Evolutionary conservation across 805 yeast species (phyloP).

Genomic region (Metschnikowia reukaufii): DNA sequence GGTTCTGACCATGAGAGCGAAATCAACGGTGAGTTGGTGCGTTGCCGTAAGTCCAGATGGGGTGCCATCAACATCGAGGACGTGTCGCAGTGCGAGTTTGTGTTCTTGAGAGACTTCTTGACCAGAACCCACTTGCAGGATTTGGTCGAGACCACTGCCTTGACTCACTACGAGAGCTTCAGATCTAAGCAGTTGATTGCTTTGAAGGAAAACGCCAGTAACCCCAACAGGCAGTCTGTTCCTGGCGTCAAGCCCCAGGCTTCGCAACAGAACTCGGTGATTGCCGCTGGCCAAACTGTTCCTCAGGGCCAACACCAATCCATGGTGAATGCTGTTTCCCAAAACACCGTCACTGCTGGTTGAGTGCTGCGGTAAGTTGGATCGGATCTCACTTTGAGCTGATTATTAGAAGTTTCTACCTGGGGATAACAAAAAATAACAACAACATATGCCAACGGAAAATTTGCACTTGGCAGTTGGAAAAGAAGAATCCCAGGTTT

Average conservation of each 20-base stretch:
- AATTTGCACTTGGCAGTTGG: too few relatives aligned
- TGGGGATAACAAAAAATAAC: too few relatives aligned
- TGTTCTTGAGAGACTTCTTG: constrained; percentile 87
- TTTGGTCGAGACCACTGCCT: constrained; percentile 87
- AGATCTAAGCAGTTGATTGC: constrained; percentile 93
- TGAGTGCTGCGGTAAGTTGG: neutral
- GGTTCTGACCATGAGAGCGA: constrained; percentile 82
- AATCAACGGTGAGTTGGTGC: constrained; percentile 73
- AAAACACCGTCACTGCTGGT: constrained; percentile 16
- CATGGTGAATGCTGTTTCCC: constrained; percentile 21
- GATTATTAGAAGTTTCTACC: neutral
- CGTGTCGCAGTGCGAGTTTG: constrained; percentile 93
- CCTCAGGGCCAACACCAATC: constrained; percentile 11
- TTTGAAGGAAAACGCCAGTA: constrained; percentile 82
- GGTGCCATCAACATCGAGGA: constrained; percentile 93
- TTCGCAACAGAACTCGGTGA: constrained; percentile 7
- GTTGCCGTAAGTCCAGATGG: constrained; percentile 93
- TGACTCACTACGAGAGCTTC: constrained; percentile 87
- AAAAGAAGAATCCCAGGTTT: neutral
- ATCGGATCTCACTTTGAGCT: neutral
- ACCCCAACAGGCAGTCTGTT: constrained; percentile 39
- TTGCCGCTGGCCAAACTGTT: constrained; percentile 4
- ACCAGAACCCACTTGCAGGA: constrained; percentile 96
- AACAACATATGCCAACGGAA: too few relatives aligned
- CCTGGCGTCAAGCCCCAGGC: constrained; percentile 14